Evolutionary conservation across 2,329 filamentous ascomycete species (phyloP).

Genomic region (Aphanocladium album): DNA sequence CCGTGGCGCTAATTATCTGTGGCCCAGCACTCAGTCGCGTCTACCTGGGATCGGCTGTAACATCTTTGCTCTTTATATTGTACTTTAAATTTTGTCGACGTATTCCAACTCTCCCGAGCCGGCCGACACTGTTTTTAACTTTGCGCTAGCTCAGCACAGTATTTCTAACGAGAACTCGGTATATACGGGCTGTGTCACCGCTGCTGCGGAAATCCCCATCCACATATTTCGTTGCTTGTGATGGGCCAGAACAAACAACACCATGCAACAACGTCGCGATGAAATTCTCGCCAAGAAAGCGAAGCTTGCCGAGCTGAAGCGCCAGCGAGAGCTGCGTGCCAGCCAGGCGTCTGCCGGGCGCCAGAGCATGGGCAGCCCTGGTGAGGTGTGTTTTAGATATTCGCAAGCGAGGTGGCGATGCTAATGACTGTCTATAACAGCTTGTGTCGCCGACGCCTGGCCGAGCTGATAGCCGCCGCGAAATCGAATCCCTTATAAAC

Average conservation of each 20-base stretch:
- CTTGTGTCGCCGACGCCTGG: constrained; percentile 65
- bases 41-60: not conserved
- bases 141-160: not conserved
- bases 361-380: constrained; percentile 60
- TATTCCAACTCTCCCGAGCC: not conserved
- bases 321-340: constrained; percentile 78
- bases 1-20: constrained; percentile 7
- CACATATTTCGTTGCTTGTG: not conserved
- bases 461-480: constrained; percentile 63
- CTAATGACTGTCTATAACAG: constrained; percentile 22
- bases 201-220: not conserved
- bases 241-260: constrained; percentile 20
- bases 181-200: not conserved
- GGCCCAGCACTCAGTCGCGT: constrained; percentile 4
- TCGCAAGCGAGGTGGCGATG: constrained; percentile 6
- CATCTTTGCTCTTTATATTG: not conserved
- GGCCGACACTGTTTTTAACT: not conserved
- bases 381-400: constrained; percentile 56
- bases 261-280: constrained; percentile 79
- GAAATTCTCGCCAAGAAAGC: constrained; percentile 96
- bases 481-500: constrained; percentile 81
- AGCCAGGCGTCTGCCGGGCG: constrained; percentile 68
- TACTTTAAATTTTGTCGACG: not conserved
- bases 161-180: not conserved
- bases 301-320: constrained; percentile 92